A percentile compares a stretch with the other conserved stretches of the same genome.
phyloP scores from a whole-genome alignment of 108 stramenopile genomes.

The Nannochloropsis granulata region DNA sequence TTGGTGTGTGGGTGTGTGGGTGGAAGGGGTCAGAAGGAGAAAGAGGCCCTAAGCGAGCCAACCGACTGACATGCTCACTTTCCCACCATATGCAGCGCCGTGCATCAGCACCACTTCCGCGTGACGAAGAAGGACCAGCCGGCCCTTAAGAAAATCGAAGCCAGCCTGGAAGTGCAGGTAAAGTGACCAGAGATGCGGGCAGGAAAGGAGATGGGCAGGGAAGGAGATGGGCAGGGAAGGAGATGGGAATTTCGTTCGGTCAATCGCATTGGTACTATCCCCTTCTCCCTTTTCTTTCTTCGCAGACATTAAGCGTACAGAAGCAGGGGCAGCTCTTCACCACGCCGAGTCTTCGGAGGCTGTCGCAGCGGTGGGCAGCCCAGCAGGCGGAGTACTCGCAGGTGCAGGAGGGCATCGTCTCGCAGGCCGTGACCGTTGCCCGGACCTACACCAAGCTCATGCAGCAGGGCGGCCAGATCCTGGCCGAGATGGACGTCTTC shows the following conservation, averaged over 20 bases:
- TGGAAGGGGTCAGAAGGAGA: neutral
- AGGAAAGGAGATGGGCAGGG: neutral
- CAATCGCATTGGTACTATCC: too few species aligned
- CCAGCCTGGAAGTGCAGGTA: neutral
- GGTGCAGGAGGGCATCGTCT: slow-evolving; percentile 9
- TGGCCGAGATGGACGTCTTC: slow-evolving; percentile 8
- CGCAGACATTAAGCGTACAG: slow-evolving; percentile 1
- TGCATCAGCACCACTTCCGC: slow-evolving; percentile 24
- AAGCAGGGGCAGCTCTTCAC: slow-evolving; percentile 15
- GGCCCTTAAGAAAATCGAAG: neutral
- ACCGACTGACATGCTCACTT: too few species aligned
- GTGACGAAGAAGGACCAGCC: slow-evolving; percentile 33
- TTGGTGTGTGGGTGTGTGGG: neutral
- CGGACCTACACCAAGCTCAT: slow-evolving; percentile 8
- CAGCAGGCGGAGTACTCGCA: slow-evolving; percentile 22
- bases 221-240: neutral
- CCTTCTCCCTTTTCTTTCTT: slow-evolving; percentile 11
- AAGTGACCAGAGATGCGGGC: neutral
- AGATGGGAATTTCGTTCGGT: too few species aligned
- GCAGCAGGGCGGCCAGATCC: neutral
- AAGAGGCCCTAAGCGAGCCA: too few species aligned
- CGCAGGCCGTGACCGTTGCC: slow-evolving; percentile 21
- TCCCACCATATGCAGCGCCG: neutral
- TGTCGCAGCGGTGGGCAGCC: slow-evolving; percentile 6
- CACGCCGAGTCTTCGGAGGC: slow-evolving; percentile 6